Evolutionary conservation across 805 yeast genomes (phyloP).

Genomic region (Lipomyces chichibuensis): DNA sequence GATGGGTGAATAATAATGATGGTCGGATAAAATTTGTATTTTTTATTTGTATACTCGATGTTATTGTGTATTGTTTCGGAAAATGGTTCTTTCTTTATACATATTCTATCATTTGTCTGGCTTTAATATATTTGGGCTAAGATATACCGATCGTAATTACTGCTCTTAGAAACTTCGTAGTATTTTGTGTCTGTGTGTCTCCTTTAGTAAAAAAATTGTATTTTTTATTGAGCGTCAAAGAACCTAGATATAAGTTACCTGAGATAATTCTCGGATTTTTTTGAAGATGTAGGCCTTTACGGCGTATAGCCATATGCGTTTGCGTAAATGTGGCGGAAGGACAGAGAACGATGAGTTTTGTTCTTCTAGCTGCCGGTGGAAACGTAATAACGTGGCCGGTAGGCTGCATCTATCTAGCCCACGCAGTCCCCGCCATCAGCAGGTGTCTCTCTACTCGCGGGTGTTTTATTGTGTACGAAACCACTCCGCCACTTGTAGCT

Average conservation of each 20-base stretch:
- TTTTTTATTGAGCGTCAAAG: too few relatives aligned
- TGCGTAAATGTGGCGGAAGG: neutral
- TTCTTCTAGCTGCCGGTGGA: neutral
- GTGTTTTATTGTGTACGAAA: neutral
- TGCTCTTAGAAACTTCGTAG: too few relatives aligned
- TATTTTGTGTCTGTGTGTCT: too few relatives aligned
- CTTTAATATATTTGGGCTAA: constrained; percentile 2
- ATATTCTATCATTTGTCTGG: constrained; percentile 5
- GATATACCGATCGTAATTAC: neutral
- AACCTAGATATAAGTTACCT: too few relatives aligned
- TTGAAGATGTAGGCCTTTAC: neutral
- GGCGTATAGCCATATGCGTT: neutral
- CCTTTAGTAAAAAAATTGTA: too few relatives aligned
- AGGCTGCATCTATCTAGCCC: neutral
- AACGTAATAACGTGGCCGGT: neutral
- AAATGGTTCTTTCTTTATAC: constrained; percentile 4
- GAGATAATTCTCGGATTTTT: too few relatives aligned
- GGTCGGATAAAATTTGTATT: neutral
- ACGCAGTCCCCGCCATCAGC: neutral
- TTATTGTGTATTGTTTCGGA: constrained; percentile 11
- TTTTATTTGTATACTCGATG: neutral
- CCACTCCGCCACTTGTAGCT: neutral
- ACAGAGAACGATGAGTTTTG: neutral
- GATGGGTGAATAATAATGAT: neutral
- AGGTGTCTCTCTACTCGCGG: neutral